These are phyloP conservation scores for Colletotrichum spinosum DNA, from an alignment of 2,329 filamentous ascomycete genomes.

Conservation along the genomic window DNA sequence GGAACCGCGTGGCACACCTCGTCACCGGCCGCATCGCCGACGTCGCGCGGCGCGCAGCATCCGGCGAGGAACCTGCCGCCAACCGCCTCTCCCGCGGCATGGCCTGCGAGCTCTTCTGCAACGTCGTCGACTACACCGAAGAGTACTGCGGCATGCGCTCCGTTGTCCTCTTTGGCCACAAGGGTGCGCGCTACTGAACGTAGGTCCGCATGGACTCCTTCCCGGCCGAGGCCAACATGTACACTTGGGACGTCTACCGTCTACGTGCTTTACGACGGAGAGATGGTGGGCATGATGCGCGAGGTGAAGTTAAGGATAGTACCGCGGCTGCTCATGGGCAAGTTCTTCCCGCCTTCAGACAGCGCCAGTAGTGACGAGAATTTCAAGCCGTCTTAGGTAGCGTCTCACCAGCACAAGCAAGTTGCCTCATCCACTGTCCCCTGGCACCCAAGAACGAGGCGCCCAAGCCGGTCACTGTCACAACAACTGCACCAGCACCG, in stretches of 20 bases:
- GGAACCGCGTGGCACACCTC: constrained; percentile 63
- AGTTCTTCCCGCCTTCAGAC: constrained; percentile 12
- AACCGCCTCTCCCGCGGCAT: constrained; percentile 1
- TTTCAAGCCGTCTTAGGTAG: not conserved
- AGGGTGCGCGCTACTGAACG: constrained; percentile 16
- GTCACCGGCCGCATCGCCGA: constrained; percentile 3
- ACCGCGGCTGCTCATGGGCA: not conserved
- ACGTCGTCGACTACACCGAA: constrained; percentile 15
- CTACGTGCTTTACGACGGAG: not conserved
- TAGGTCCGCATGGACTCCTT: constrained; percentile 11
- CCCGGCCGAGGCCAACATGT: not conserved
- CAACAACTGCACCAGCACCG: not conserved
- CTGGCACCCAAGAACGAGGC: too few species aligned
- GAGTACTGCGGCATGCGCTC: constrained; percentile 15
- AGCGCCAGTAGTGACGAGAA: not conserved
- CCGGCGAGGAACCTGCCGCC: not conserved
- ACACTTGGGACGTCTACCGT: constrained; percentile 12
- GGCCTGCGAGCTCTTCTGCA: constrained; percentile 15
- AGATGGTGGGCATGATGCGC: constrained; percentile 11
- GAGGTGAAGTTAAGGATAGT: not conserved
- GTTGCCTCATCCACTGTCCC: too few species aligned
- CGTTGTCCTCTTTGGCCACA: constrained; percentile 34
- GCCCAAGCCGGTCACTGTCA: too few species aligned
- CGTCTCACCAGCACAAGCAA: too few species aligned
- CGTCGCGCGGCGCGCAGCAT: not conserved